A percentile compares a stretch with the other conserved stretches of the same genome.
phyloP scores from a whole-genome alignment of 768 basidiomycete species.

The Mycena crocata region DNA sequence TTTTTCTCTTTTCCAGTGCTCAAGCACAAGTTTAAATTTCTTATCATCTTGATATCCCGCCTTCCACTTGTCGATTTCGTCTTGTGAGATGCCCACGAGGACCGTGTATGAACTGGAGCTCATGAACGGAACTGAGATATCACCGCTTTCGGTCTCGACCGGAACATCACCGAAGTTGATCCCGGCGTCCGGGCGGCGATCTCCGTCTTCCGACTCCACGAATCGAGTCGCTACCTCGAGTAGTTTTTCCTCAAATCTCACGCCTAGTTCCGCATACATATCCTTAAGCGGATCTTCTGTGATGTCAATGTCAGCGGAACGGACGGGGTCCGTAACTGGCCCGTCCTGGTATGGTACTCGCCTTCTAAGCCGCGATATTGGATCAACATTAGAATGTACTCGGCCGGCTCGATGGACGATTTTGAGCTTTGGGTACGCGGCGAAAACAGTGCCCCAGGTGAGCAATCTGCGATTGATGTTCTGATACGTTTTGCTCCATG shows the following conservation, averaged over 20 bases:
- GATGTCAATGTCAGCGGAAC: neutral
- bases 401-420: neutral
- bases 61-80: neutral
- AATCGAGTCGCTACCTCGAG: neutral
- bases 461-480: neutral
- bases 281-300: neutral
- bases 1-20: neutral
- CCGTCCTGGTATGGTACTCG: neutral
- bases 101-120: neutral
- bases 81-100: neutral
- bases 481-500: slow-evolving; percentile 51
- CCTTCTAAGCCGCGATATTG: neutral
- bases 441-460: neutral
- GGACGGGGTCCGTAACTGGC: neutral
- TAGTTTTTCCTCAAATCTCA: neutral
- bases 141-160: neutral
- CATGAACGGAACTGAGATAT: neutral
- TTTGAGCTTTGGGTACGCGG: neutral
- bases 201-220: neutral
- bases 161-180: neutral
- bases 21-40: neutral
- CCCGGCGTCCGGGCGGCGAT: neutral
- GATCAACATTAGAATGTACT: neutral
- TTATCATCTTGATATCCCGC: neutral
- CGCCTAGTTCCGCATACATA: neutral